Evolutionary conservation across 176 grass and related monocot genomes (phyloP).

Genomic region (Phragmites australis): DNA sequence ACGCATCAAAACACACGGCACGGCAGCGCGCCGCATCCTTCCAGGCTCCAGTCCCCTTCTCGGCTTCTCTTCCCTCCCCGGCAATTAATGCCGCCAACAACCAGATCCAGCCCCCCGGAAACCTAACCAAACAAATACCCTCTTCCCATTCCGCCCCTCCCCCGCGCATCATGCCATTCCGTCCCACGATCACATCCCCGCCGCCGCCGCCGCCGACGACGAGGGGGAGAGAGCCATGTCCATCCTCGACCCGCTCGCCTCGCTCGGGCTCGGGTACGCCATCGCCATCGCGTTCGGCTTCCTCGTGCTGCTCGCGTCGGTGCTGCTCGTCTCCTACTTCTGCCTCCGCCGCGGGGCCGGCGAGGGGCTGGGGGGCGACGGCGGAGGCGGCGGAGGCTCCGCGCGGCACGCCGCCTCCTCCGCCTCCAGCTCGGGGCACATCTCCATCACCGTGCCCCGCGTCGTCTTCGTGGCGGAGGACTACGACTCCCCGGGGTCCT

Average conservation of each 20-base stretch:
- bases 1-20: background rate
- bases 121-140: slow-evolving; percentile 59
- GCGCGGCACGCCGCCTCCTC: slow-evolving; percentile 24
- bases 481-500: slow-evolving; percentile 62
- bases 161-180: slow-evolving; percentile 50
- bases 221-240: background rate
- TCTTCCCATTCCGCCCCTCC: slow-evolving; percentile 37
- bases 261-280: slow-evolving; percentile 57
- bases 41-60: slow-evolving; percentile 46
- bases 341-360: slow-evolving; percentile 44
- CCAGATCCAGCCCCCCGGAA: slow-evolving; percentile 23
- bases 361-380: background rate
- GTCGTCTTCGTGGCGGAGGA: slow-evolving; percentile 92
- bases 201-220: slow-evolving; percentile 8
- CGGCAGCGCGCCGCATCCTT: slow-evolving; percentile 3
- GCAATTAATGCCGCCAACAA: slow-evolving; percentile 63
- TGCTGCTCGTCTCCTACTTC: slow-evolving; percentile 53
- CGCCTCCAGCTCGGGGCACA: slow-evolving; percentile 53
- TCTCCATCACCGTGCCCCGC: slow-evolving; percentile 61
- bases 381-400: background rate
- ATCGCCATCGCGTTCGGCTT: slow-evolving; percentile 69
- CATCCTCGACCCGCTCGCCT: slow-evolving; percentile 47
- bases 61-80: slow-evolving; percentile 39
- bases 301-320: slow-evolving; percentile 54
- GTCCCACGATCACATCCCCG: slow-evolving; percentile 18